phyloP scores from a whole-genome alignment of 2,329 filamentous ascomycete species.

The Neofusicoccum sp. region DNA sequence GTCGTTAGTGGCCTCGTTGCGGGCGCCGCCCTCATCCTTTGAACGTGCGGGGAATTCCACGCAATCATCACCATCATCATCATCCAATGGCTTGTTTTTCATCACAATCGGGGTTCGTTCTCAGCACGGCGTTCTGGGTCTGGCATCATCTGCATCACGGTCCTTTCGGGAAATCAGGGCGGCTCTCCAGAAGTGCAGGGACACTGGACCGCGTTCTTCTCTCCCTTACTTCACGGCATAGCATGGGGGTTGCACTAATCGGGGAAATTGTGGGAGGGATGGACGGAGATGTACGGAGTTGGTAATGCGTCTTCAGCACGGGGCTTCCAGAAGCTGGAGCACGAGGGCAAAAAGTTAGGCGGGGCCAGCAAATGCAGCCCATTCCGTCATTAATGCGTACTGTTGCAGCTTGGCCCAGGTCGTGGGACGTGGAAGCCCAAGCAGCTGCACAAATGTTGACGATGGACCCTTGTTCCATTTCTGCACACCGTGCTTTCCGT shows the following conservation, averaged over 20 bases:
- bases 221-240: slow-evolving; percentile 5
- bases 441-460: neutral
- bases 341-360: neutral
- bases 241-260: slow-evolving; percentile 7
- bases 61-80: neutral
- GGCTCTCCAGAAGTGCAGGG: neutral
- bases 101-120: neutral
- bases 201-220: neutral
- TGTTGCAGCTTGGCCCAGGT: neutral
- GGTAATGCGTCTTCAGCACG: neutral
- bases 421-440: neutral
- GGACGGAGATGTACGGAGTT: neutral
- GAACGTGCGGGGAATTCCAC: slow-evolving; percentile 16
- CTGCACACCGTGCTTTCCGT: neutral
- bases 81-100: neutral
- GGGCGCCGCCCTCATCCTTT: slow-evolving; percentile 52
- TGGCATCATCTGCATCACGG: slow-evolving; percentile 11
- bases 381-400: neutral
- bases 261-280: neutral
- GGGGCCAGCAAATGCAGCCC: neutral
- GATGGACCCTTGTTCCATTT: slow-evolving; percentile 1
- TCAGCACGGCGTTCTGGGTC: slow-evolving; percentile 4
- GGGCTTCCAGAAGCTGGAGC: neutral
- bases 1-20: slow-evolving; percentile 56
- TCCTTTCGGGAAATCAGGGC: slow-evolving; percentile 6